Evolutionary conservation across 2,329 filamentous ascomycete genomes (phyloP).

Genomic region (Exophiala mesophila): DNA sequence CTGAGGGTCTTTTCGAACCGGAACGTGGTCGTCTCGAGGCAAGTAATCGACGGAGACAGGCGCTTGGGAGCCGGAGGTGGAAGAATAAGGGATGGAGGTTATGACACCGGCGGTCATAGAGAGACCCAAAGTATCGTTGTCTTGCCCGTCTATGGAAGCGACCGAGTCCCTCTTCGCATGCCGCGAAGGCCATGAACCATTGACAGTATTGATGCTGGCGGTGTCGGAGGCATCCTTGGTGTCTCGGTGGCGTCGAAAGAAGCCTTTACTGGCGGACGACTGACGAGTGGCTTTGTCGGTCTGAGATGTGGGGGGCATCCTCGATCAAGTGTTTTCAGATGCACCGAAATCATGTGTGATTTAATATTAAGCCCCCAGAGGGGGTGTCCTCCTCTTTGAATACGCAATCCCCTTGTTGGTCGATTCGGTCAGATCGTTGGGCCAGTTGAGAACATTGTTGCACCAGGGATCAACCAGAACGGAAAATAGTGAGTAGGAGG

Average conservation of each 20-base stretch:
- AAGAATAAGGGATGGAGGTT: conserved; percentile 83
- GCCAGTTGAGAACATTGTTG: too few species aligned
- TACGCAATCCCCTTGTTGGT: conserved; percentile 9
- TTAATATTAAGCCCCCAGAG: conserved; percentile 10
- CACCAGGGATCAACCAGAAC: too few species aligned
- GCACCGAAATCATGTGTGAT: conserved; percentile 21
- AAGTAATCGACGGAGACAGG: conserved; percentile 70
- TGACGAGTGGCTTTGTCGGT: conserved; percentile 74
- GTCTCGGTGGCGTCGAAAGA: conserved; percentile 86
- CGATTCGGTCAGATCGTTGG: too few species aligned
- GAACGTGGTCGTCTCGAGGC: conserved; percentile 60
- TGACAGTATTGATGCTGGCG: conserved; percentile 39
- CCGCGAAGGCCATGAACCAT: conserved; percentile 66
- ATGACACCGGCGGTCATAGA: conserved; percentile 77
- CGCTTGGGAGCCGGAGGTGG: conserved; percentile 60
- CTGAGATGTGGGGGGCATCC: conserved; percentile 54
- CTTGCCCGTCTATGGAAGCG: conserved; percentile 64
- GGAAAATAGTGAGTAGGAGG: too few species aligned
- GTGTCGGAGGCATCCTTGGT: conserved; percentile 48
- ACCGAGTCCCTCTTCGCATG: conserved; percentile 67
- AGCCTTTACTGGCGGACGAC: conserved; percentile 73
- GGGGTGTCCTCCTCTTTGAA: conserved; percentile 5
- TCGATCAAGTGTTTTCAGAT: conserved; percentile 13
- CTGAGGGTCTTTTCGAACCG: conserved; percentile 63
- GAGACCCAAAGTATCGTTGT: conserved; percentile 56